A percentile compares a stretch with the other conserved stretches of the same genome.
Evolutionary conservation across 768 basidiomycete genomes (phyloP).

Genomic region (Boletus coccyginus): DNA sequence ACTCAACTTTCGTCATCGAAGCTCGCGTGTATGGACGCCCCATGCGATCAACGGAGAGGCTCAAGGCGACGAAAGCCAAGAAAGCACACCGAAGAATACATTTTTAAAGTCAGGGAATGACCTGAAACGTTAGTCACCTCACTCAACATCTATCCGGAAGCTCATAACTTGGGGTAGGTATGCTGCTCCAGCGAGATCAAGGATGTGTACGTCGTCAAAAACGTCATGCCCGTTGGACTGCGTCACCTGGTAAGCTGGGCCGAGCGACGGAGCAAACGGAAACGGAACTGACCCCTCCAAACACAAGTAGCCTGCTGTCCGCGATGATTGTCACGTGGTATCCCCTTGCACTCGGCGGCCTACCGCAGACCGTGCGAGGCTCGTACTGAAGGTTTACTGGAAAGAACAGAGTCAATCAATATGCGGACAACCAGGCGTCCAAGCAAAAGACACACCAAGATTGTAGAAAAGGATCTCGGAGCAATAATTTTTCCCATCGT

Average conservation of each 20-base stretch:
- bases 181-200: constrained; percentile 84
- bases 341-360: constrained; percentile 69
- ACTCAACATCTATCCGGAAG: constrained; percentile 53
- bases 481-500: constrained; percentile 74
- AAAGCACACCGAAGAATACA: neutral
- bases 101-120: neutral
- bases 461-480: constrained; percentile 82
- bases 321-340: constrained; percentile 83
- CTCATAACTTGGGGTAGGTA: constrained; percentile 90
- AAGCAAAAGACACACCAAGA: constrained; percentile 55
- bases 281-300: constrained; percentile 58
- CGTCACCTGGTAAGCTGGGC: constrained; percentile 10
- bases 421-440: neutral
- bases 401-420: neutral
- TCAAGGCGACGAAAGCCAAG: neutral
- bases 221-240: constrained; percentile 75
- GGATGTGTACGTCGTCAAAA: constrained; percentile 80
- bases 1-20: constrained; percentile 4
- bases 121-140: constrained; percentile 5
- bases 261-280: neutral
- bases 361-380: constrained; percentile 62
- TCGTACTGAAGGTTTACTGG: constrained; percentile 86
- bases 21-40: neutral
- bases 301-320: constrained; percentile 81
- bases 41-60: constrained; percentile 17